These are phyloP conservation scores for Pisolithus sp. DNA, from an alignment of 768 basidiomycete species.

Conservation along the genomic window DNA sequence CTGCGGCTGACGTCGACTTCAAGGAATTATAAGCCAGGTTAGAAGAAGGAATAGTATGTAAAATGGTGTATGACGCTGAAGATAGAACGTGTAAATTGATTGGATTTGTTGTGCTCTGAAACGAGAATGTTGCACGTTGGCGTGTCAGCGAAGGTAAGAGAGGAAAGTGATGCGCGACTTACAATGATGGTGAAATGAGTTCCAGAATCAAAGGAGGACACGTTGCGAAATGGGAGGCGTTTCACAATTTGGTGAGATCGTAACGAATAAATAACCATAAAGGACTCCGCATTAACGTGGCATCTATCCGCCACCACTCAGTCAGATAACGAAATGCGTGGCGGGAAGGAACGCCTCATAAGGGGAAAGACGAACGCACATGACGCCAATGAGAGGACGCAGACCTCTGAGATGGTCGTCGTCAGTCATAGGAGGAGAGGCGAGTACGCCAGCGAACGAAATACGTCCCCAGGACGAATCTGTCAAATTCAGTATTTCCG, in stretches of 20 bases:
- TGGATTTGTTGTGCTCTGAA: constrained; percentile 53
- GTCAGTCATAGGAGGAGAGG: constrained; percentile 19
- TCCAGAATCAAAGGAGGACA: constrained; percentile 40
- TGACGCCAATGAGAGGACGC: constrained; percentile 30
- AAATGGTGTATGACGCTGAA: constrained; percentile 41
- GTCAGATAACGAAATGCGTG: no score
- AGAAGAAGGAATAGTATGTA: constrained; percentile 45
- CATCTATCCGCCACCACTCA: constrained; percentile 11
- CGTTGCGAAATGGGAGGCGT: constrained; percentile 37
- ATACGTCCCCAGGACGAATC: constrained; percentile 29
- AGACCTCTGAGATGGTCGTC: constrained; percentile 27
- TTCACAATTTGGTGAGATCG: constrained; percentile 45
- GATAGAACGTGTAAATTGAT: constrained; percentile 52
- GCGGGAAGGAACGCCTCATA: no score
- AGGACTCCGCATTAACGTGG: constrained; percentile 15
- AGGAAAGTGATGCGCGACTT: constrained; percentile 20
- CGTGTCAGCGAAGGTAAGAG: neutral
- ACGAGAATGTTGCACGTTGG: neutral
- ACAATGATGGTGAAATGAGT: constrained; percentile 52
- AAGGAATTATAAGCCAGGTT: constrained; percentile 39
- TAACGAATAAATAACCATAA: constrained; percentile 41
- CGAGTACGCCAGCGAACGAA: constrained; percentile 38
- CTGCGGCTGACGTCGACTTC: constrained; percentile 11
- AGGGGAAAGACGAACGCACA: constrained; percentile 19
- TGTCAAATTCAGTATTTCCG: constrained; percentile 49